phyloP scores from a whole-genome alignment of 345 rosid genomes.

The Populus simonii region DNA sequence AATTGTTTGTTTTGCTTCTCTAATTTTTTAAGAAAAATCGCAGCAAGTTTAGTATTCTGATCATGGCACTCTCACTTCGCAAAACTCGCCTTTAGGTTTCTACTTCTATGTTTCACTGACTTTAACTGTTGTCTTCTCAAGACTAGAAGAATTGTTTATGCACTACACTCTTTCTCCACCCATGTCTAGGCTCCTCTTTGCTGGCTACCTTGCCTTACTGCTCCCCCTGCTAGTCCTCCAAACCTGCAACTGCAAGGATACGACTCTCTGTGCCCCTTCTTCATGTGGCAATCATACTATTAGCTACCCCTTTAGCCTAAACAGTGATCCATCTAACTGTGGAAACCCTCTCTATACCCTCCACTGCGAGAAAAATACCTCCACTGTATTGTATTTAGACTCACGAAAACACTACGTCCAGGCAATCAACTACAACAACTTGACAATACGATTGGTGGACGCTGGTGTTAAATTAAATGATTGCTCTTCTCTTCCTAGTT shows the following conservation, averaged over 20 bases:
- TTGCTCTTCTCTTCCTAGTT: background rate
- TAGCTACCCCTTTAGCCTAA: background rate
- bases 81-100: too few relatives aligned
- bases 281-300: slow-evolving; percentile 21
- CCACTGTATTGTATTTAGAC: background rate
- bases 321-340: background rate
- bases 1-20: too few relatives aligned
- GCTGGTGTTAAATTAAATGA: background rate
- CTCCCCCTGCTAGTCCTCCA: background rate
- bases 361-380: slow-evolving; percentile 23
- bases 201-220: background rate
- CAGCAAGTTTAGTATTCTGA: too few relatives aligned
- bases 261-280: background rate
- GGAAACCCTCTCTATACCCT: background rate
- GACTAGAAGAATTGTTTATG: too few relatives aligned
- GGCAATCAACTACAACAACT: slow-evolving; percentile 17
- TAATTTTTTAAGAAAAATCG: too few relatives aligned
- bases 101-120: background rate
- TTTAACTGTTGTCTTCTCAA: too few relatives aligned
- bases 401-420: slow-evolving; percentile 13
- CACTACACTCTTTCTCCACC: background rate
- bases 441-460: background rate
- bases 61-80: too few relatives aligned
- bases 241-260: background rate
- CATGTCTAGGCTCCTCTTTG: background rate